Evolutionary conservation across 2,329 filamentous ascomycete genomes (phyloP), one percentile per base, ranked within the genome.

Genomic region (Colletotrichum chlorophyti): DNA sequence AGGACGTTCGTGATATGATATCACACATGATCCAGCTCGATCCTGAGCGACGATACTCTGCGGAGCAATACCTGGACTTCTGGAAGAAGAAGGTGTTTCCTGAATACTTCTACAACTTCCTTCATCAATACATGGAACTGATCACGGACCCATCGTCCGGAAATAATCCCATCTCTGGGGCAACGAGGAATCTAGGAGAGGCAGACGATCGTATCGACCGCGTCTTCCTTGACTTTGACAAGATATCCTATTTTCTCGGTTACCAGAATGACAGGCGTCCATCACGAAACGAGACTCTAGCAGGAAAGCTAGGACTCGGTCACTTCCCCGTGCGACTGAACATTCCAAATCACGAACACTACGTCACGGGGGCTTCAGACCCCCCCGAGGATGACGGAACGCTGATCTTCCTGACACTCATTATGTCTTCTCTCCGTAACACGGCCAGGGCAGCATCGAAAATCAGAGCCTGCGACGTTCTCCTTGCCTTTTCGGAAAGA

Each of bases 61-160:
- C 95, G 2, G 93, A 97, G 57, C 91, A 98, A 68, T 98, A 97
- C 65, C 79, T 99, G 9, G 89, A 93, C 19, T 94, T 97, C 67
- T 98, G 61, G 87, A 91, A 92, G 67, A 86, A 85, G 42, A 97
- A 94, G 69, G 91, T 94, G 4, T 99, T 99, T 63, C 96, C 95
- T 0, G 86, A 91, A 57, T 99, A 99, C 74, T 99, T 99, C 68
- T 98, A 97, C 79, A 96, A 87, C 70, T 98, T 99, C 70, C 80
- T 99, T 27, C 95, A 99, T 70, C 93, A 97, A 68, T 97, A 99
- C 70, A 97, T 99, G 92, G 91, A 91, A 65, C 84, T 96, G 52
- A 91, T 99, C 62, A 98, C 95, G 4, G 93, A 98, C 70, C 90
- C 93, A 0, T 91, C 90, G 0, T 91, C 91, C 1, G 92, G 91